Conservation (phyloP, 2,329 filamentous ascomycete species). For the Monilinia fructigena region DNA sequence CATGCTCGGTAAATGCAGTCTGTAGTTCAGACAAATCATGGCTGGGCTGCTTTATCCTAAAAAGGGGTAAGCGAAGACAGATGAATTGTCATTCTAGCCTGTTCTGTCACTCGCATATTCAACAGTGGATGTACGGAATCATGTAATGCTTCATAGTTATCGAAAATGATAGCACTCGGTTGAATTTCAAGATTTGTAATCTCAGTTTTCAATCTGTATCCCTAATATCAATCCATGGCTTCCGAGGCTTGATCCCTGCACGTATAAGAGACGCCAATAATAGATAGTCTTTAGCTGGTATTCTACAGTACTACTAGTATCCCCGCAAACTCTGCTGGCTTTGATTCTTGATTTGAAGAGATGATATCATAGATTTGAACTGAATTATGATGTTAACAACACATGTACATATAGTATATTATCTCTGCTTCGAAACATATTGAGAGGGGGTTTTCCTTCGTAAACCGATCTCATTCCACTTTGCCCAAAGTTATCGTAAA, state of each 20-base stretch:
- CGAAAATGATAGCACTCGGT: no score
- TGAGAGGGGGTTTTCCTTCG: no score
- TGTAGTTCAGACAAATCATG: no score
- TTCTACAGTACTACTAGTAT: not conserved
- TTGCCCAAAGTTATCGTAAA: not conserved
- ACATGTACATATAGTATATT: not conserved
- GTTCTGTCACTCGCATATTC: not conserved
- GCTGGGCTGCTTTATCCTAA: no score
- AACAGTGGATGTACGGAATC: not conserved
- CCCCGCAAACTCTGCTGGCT: not conserved
- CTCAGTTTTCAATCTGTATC: no score
- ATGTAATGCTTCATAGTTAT: no score
- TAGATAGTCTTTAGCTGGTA: not conserved
- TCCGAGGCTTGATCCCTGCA: not conserved
- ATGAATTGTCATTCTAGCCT: not conserved
- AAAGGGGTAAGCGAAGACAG: not conserved
- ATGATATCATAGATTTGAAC: conserved; percentile 1
- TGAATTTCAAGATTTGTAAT: no score
- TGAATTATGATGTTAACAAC: not conserved
- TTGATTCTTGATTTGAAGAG: not conserved
- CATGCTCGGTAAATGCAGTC: no score
- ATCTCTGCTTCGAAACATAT: no score
- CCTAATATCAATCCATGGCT: no score
- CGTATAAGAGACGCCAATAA: not conserved
- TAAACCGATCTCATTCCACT: not conserved